Evolutionary conservation across 2,329 filamentous ascomycete genomes (phyloP), one percentile per base, ranked within the genome.

Genomic region (Pseudocercospora eumusae): DNA sequence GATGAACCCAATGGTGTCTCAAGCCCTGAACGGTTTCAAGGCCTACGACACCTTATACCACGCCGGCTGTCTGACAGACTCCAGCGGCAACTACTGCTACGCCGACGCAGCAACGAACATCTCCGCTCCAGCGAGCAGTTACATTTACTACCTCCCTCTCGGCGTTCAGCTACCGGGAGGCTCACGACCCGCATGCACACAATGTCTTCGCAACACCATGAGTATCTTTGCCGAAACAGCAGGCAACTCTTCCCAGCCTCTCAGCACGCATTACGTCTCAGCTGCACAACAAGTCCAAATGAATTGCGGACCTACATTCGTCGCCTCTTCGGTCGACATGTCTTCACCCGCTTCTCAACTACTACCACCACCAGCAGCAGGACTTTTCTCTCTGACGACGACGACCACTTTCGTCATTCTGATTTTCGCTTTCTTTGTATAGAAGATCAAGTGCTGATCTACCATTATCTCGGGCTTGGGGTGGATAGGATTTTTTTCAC

Each of bases 141-240:
- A 93, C 72, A 83, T 95, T 36, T 99, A 97, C 78, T 93, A 89
- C 71, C 80, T 98, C 2, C 91, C 93, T 0, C 83, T 96, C 59
- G 95, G 95, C 62, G 83, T 87, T 44, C 76, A 81, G 0, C 79
- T 97, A 11, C 90, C 91, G 0, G 81, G 80, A 13, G 83, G 83
- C 21, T 85, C 87, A 25, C 80, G 82, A n/a, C 91, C 92, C 0
- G 86, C 79, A 0, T 99, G 95, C 79, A 88, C 85, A 69, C 78
- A 79, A 44, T 98, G 95, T 75, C 81, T 95, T 47, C 82, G 88
- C 71, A 81, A 90, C 64, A 93, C 90, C 4, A 96, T 98, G 92
- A 82, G 82, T 25, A 84, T 96, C 18, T 97, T 90, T 75, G 86
- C 89, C 57, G 77, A 84, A 0, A 88, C 88, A 28, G 86, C 90